Base-by-base conservation (phyloP, 192 early-diverging fungal species). In the Coemansia sp. region DNA sequence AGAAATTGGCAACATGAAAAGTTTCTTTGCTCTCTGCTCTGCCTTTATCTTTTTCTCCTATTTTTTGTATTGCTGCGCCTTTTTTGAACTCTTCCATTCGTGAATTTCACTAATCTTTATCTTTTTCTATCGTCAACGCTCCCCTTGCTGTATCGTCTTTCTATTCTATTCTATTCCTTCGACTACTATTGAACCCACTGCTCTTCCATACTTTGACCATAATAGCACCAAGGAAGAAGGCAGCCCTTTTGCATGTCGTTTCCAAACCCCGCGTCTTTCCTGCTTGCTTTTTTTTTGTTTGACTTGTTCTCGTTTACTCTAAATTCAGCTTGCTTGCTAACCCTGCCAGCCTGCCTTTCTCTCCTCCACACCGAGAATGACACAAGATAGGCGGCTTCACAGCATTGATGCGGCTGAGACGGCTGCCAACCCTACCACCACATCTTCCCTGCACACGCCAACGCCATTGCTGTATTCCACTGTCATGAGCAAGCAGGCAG, bases 381-480 rank as follows among this genome's bases (percentile, higher is more conserved):
- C 57, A 22, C 57, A 59, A 59, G 57, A 37, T 40, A 59, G 39
- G 39, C 57, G 55, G 49, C 40, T 43, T 39, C 15, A 48, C 32
- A 45, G 8, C 10, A 19, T 46, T 36, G 60, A 37, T 9, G n/a
- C 57, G 12, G 57, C 57, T 16, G n/a, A 41, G 15, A 51, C 43
- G 46, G 43, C 36, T 41, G 32, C 15, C 59, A 18, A 37, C 37
- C 0, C 8, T 26, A 36, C 15, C 48, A 16, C 9, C 59, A 19
- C 16, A 32, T 46, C 65, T 13, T 19, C 48, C 36, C 60, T 80
- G 36, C 73, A 80, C 51, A 64, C 54, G 10, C 73, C 78, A 15
- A 80, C 78, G 43, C 78, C 78, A 36, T 52, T 80, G 63, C 66
- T 80, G 18, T 75, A 80, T 55, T 75, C 78, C 60, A 61, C 78